Percentiles rank a stretch among this genome's conserved stretches.
These are phyloP conservation scores for Phytopythium chamaehyphon DNA, from an alignment of 352 stramenopile species.

Conservation along the genomic window DNA sequence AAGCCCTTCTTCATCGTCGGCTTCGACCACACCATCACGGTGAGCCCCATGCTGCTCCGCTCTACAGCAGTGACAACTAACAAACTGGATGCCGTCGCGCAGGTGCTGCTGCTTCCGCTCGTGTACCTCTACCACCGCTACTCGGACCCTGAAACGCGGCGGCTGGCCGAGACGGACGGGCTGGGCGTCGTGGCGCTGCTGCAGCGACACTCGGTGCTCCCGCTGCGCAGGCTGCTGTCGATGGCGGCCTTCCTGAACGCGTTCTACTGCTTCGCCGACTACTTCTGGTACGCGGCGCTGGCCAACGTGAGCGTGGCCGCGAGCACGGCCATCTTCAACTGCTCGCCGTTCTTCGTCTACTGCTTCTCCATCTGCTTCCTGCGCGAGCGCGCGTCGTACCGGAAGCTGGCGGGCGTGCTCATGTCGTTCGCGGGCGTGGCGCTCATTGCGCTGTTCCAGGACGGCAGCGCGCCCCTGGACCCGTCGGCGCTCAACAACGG, in stretches of 20 bases:
- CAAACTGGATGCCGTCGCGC: background rate
- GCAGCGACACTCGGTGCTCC: conserved; percentile 22
- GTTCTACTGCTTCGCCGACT: conserved; percentile 38
- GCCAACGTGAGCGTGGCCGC: conserved; percentile 32
- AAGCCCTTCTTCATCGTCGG: conserved; percentile 59
- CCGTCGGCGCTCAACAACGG: conserved; percentile 10
- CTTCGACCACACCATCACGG: conserved; percentile 45
- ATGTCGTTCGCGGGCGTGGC: conserved; percentile 28
- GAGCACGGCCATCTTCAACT: conserved; percentile 41
- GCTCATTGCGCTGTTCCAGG: conserved; percentile 25
- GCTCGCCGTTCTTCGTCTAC: conserved; percentile 45
- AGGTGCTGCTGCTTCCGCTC: conserved; percentile 39
- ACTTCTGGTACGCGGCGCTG: conserved; percentile 43
- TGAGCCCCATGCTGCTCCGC: background rate
- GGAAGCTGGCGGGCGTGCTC: conserved; percentile 27
- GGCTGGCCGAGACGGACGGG: conserved; percentile 6
- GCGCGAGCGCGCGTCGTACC: conserved; percentile 18
- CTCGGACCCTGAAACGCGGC: conserved; percentile 6
- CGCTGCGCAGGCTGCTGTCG: conserved; percentile 9
- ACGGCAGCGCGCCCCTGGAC: conserved; percentile 13
- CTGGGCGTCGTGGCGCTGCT: conserved; percentile 10
- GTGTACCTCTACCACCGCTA: conserved; percentile 32
- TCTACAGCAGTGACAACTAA: background rate
- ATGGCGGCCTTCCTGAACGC: conserved; percentile 30
- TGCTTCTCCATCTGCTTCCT: conserved; percentile 43